Evolutionary conservation across 1,139 yeast genomes (phyloP), one percentile per base, ranked within the genome.

Genomic region (Suhomyces ambrosiae): DNA sequence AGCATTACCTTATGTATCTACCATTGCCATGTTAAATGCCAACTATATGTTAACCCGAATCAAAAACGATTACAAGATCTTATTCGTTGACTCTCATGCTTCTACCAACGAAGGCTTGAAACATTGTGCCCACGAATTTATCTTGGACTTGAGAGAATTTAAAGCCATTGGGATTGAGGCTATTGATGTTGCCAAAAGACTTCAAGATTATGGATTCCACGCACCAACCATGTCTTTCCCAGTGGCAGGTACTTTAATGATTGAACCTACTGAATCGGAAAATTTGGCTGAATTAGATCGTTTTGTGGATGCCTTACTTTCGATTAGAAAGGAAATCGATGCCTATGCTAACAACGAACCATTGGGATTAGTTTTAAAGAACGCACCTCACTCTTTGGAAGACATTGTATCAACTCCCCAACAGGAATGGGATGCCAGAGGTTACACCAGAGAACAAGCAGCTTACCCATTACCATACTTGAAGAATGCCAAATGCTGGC

Each of bases 161-260:
- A 89, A 90, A 67, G 64, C 76, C 3, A 58, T 80, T 35, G 96
- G 96, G 14, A 71, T 92, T 41, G 97, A 92, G 63, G 97, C 97
- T 17, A 88, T 90, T 54, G 98, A 92, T 60, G 82, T 92, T 44
- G 97, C 98, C 43, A 92, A 92, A 71, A 80, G 98, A 63, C 76
- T 92, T 45, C 97, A 92, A 65, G 98, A 92, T 66, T 92, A 90
- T 60, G 97, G 97, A 1, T 92, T 92, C 82, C 98, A 92, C 63
- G 97, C 97, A 1, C 98, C 98, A 49, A 92, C 98, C 33, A 82
- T 92, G 88, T 92, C 97, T 1, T 92, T 94, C 86, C 98, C 98
- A 15, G 96, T 92, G 37, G 90, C 97, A 9, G 95, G 95, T 44
- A 92, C 98, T 3, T 75, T 92, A 52, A 92, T 92, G 98, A 82